A percentile compares a stretch with the other conserved stretches of the same genome.
Evolutionary conservation across 345 rosid genomes (phyloP).

Genomic region (Excoecaria agallocha): DNA sequence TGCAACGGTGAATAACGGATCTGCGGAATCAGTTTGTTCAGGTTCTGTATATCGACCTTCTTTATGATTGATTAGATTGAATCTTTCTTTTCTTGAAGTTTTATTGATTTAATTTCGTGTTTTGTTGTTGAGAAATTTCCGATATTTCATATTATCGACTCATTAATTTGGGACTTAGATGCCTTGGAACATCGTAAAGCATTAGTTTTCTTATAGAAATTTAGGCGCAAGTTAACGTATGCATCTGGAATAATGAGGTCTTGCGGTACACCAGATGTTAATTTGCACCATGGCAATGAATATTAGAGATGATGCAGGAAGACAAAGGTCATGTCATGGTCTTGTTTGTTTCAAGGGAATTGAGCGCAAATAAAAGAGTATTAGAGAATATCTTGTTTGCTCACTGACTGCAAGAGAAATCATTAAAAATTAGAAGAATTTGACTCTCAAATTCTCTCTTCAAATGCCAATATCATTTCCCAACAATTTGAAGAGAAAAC

Average conservation of each 20-base stretch:
- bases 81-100: background rate
- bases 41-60: constrained; percentile 16
- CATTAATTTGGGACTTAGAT: background rate
- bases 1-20: background rate
- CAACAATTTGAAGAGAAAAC: too few relatives aligned
- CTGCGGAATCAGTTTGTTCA: constrained; percentile 54
- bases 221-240: background rate
- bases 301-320: background rate
- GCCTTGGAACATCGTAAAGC: background rate
- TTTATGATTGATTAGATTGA: background rate
- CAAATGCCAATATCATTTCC: too few relatives aligned
- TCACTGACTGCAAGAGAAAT: too few relatives aligned
- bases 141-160: background rate
- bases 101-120: background rate
- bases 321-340: background rate
- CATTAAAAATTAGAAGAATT: too few relatives aligned
- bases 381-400: too few relatives aligned
- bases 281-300: background rate
- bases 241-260: background rate
- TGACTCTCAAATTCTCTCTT: too few relatives aligned
- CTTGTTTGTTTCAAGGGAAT: too few relatives aligned
- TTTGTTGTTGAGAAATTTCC: background rate
- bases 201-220: background rate
- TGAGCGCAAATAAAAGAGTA: too few relatives aligned
- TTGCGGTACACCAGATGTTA: background rate